A percentile compares a stretch with the other conserved stretches of the same genome.
Conservation (phyloP, 1,284 basidiomycete genomes). For the Coniophora puteana region DNA sequence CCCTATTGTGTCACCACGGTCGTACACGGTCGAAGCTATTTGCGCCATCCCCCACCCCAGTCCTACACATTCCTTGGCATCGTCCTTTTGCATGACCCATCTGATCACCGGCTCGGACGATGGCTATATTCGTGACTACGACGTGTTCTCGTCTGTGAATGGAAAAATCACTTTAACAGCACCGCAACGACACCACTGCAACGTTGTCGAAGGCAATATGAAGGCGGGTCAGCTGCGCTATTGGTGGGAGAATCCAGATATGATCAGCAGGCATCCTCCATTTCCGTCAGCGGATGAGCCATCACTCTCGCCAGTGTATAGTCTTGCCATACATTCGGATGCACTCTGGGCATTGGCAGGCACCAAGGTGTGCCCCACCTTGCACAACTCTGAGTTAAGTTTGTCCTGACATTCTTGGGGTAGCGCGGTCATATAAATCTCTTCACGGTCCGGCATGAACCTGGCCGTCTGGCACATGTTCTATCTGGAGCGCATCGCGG, state of each 20-base stretch:
- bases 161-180: constrained; percentile 86
- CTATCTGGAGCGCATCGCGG: constrained; percentile 70
- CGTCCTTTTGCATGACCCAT: constrained; percentile 86
- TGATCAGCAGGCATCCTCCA: constrained; percentile 25
- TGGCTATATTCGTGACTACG: constrained; percentile 92
- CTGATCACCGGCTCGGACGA: constrained; percentile 91
- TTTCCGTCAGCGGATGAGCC: constrained; percentile 41
- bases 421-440: constrained; percentile 87
- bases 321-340: constrained; percentile 85
- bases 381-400: constrained; percentile 12
- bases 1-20: constrained; percentile 41
- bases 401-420: constrained; percentile 8
- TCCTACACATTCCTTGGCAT: constrained; percentile 82
- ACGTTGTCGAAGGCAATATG: constrained; percentile 88
- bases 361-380: constrained; percentile 58
- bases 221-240: constrained; percentile 84
- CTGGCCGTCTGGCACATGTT: constrained; percentile 76
- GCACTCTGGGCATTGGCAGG: constrained; percentile 89
- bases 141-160: constrained; percentile 87
- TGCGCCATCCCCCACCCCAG: constrained; percentile 89
- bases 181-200: constrained; percentile 85
- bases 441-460: constrained; percentile 89
- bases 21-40: constrained; percentile 89
- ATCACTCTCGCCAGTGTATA: constrained; percentile 74
- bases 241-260: constrained; percentile 84